Conservation (phyloP, 192 early-diverging fungal genomes). For the Dispira simplex region DNA sequence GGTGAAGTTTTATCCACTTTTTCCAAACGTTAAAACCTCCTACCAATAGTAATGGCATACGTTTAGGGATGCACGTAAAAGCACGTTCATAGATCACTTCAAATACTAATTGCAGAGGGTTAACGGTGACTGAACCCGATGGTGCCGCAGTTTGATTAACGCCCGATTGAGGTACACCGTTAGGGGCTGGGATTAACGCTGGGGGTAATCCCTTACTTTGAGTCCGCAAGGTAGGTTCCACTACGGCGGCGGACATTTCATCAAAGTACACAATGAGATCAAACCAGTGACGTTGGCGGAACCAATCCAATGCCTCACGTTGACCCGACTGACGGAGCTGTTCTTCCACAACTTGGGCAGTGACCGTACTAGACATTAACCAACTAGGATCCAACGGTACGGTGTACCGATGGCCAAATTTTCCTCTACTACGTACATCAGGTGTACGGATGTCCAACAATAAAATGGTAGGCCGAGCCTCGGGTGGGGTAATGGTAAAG, state of each 20-base stretch:
- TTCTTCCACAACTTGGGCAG: slow-evolving; percentile 39
- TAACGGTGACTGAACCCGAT: slow-evolving; percentile 6
- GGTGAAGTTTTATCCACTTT: background rate
- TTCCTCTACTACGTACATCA: slow-evolving; percentile 47
- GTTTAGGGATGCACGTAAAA: background rate
- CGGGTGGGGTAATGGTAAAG: slow-evolving; percentile 15
- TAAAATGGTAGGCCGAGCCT: slow-evolving; percentile 29
- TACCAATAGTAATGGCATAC: slow-evolving; percentile 1
- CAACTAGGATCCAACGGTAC: slow-evolving; percentile 58
- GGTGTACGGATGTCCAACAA: slow-evolving; percentile 65
- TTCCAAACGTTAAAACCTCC: slow-evolving; percentile 9
- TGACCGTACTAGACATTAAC: slow-evolving; percentile 32
- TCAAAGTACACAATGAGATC: slow-evolving; percentile 64
- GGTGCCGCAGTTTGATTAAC: slow-evolving; percentile 11
- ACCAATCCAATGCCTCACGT: slow-evolving; percentile 14
- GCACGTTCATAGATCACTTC: slow-evolving; percentile 37
- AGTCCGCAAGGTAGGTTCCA: too few relatives aligned
- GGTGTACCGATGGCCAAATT: slow-evolving; percentile 45
- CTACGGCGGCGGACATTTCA: slow-evolving; percentile 13
- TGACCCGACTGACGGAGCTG: slow-evolving; percentile 11
- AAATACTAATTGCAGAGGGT: slow-evolving; percentile 27
- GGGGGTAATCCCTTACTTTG: background rate
- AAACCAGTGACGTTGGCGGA: slow-evolving; percentile 42
- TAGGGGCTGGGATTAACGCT: background rate
- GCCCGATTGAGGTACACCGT: background rate